These are phyloP conservation scores for Fraxinus pennsylvanica DNA, from an alignment of 257 asterid species.

Conservation along the genomic window DNA sequence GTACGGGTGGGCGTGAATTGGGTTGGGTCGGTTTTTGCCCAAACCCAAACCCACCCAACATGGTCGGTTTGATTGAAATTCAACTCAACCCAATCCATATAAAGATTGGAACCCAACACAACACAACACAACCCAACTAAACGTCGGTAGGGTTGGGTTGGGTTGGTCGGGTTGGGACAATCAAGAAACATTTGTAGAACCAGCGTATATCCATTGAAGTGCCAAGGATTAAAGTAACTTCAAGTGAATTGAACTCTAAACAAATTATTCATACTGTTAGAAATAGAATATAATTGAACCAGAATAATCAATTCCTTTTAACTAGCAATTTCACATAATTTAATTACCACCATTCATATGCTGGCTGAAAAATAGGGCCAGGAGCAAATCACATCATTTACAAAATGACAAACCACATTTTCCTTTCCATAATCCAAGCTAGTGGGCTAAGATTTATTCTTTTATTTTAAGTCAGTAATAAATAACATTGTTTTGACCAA, in stretches of 20 bases:
- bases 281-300: neutral
- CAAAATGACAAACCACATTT: neutral
- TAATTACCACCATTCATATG: no score
- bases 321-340: no score
- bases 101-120: no score
- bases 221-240: neutral
- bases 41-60: no score
- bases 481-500: neutral
- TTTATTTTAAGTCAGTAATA: neutral
- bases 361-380: neutral
- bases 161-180: no score
- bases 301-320: neutral
- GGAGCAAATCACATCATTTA: neutral
- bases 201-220: neutral
- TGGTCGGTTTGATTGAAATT: no score
- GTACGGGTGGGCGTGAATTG: no score
- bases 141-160: no score
- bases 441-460: constrained; percentile 7
- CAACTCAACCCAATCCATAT: no score
- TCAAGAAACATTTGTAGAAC: neutral
- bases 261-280: neutral
- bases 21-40: no score
- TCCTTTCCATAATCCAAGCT: neutral
- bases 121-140: no score
- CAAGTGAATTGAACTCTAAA: neutral